Conservation (phyloP, 352 stramenopile genomes). For the Phytopythium oedochilum region DNA sequence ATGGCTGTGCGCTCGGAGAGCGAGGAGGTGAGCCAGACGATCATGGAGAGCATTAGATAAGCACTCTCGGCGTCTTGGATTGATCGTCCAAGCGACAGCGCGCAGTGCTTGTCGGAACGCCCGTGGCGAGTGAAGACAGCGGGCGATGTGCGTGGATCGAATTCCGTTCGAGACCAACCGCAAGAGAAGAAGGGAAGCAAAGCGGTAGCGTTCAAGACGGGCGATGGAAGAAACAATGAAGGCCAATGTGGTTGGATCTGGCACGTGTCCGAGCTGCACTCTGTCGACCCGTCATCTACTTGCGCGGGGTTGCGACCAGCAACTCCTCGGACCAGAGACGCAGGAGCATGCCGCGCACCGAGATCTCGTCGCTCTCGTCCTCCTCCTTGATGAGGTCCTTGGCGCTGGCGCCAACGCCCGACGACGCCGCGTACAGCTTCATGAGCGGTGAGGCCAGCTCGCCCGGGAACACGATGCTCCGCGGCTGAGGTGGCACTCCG, state of each 20-base stretch:
- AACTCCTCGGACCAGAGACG: slow-evolving; percentile 75
- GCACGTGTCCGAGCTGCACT: neutral
- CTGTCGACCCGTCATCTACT: slow-evolving; percentile 11
- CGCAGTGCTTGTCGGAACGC: neutral
- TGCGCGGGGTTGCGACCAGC: slow-evolving; percentile 26
- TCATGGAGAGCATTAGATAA: slow-evolving; percentile 97
- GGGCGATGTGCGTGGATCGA: neutral
- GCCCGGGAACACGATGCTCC: slow-evolving; percentile 60
- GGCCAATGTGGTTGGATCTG: neutral
- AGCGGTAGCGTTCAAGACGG: neutral
- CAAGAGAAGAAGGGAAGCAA: slow-evolving; percentile 10
- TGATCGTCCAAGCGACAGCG: neutral
- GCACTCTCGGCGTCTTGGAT: slow-evolving; percentile 2
- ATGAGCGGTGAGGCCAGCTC: slow-evolving; percentile 55
- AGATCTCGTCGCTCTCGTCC: slow-evolving; percentile 37
- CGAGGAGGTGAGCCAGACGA: slow-evolving; percentile 92
- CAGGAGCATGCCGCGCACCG: slow-evolving; percentile 77
- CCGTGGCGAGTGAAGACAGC: slow-evolving; percentile 1
- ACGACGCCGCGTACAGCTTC: slow-evolving; percentile 61
- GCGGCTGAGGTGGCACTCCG: slow-evolving; percentile 34
- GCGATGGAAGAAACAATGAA: neutral
- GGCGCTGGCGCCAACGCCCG: slow-evolving; percentile 19
- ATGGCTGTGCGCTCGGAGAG: slow-evolving; percentile 96
- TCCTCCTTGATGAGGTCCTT: slow-evolving; percentile 35
- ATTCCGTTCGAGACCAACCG: neutral